phyloP scores from a whole-genome alignment of 441 rosid genomes.

The Eruca vesicaria region DNA sequence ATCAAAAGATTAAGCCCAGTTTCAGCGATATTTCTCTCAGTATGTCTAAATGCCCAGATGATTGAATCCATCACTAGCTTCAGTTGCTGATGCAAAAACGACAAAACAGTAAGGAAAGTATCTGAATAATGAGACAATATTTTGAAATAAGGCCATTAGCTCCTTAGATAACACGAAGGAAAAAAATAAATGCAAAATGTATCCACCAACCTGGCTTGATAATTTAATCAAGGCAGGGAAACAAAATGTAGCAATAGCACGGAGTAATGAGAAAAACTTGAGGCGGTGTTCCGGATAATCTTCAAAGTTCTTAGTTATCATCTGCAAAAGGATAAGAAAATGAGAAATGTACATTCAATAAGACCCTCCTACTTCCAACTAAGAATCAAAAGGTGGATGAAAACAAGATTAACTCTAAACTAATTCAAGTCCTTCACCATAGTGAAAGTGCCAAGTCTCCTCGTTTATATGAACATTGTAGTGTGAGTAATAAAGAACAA shows the following conservation, averaged over 20 bases:
- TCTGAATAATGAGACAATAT: neutral
- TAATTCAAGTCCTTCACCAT: neutral
- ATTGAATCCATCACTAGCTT: slow-evolving; percentile 99
- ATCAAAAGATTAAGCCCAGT: slow-evolving; percentile 91
- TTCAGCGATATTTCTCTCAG: slow-evolving; percentile 98
- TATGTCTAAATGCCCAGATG: slow-evolving; percentile 99
- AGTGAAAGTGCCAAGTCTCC: neutral
- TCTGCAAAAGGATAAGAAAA: slow-evolving; percentile 45
- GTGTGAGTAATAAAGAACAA: neutral
- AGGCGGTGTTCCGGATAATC: slow-evolving; percentile 99
- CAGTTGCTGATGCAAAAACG: slow-evolving; percentile 64
- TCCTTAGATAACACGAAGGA: neutral
- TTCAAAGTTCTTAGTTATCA: slow-evolving; percentile 98
- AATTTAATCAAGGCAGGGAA: slow-evolving; percentile 90
- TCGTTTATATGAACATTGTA: neutral
- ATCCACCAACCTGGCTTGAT: slow-evolving; percentile 82
- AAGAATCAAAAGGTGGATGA: neutral
- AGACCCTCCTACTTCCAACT: neutral
- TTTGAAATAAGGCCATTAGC: neutral
- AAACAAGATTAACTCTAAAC: slow-evolving; percentile 9
- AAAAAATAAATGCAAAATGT: slow-evolving; percentile 4
- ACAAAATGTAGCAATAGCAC: slow-evolving; percentile 95
- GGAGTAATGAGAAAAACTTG: slow-evolving; percentile 96
- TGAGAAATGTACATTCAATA: neutral
- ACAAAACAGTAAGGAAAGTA: slow-evolving; percentile 6